Evolutionary conservation across 2,329 filamentous ascomycete species (phyloP).

Genomic region (Orbilia brochopaga): DNA sequence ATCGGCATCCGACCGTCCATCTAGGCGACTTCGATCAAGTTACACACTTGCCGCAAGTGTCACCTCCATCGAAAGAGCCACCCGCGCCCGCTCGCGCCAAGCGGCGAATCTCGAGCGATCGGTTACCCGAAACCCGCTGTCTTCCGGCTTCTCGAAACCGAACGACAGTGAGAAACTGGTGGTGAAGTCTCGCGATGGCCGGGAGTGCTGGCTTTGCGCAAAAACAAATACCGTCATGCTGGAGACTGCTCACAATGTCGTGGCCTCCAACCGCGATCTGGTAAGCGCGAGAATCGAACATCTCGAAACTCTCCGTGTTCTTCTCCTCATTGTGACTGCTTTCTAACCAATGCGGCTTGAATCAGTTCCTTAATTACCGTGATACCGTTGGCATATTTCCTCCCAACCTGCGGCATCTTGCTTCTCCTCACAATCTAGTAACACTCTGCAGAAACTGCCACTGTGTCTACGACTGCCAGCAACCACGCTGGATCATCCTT

Average conservation of each 20-base stretch:
- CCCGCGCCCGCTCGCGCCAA: slow-evolving; percentile 29
- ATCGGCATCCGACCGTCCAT: slow-evolving; percentile 40
- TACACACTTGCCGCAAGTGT: slow-evolving; percentile 47
- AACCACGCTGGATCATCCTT: slow-evolving; percentile 49
- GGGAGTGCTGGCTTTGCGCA: slow-evolving; percentile 45
- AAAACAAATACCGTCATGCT: slow-evolving; percentile 42
- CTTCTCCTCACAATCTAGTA: slow-evolving; percentile 46
- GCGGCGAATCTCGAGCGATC: slow-evolving; percentile 29
- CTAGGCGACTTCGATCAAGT: slow-evolving; percentile 28
- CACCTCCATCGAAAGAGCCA: slow-evolving; percentile 38
- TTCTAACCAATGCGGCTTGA: slow-evolving; percentile 26
- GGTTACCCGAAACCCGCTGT: slow-evolving; percentile 43
- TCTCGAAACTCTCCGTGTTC: neutral
- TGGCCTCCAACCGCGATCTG: slow-evolving; percentile 44
- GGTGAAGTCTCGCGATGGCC: slow-evolving; percentile 40
- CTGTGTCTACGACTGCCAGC: slow-evolving; percentile 45
- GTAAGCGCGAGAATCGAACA: slow-evolving; percentile 20
- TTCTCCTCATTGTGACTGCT: slow-evolving; percentile 26
- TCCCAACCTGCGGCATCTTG: slow-evolving; percentile 44
- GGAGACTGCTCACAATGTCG: slow-evolving; percentile 45
- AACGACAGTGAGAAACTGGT: slow-evolving; percentile 48
- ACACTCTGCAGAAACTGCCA: slow-evolving; percentile 48
- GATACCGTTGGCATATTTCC: slow-evolving; percentile 46
- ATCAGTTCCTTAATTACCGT: slow-evolving; percentile 43
- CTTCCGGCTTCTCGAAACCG: slow-evolving; percentile 45